A percentile compares a stretch with the other conserved stretches of the same genome.
phyloP scores from a whole-genome alignment of 2,329 filamentous ascomycete species.

The Harringtonia aguacate region DNA sequence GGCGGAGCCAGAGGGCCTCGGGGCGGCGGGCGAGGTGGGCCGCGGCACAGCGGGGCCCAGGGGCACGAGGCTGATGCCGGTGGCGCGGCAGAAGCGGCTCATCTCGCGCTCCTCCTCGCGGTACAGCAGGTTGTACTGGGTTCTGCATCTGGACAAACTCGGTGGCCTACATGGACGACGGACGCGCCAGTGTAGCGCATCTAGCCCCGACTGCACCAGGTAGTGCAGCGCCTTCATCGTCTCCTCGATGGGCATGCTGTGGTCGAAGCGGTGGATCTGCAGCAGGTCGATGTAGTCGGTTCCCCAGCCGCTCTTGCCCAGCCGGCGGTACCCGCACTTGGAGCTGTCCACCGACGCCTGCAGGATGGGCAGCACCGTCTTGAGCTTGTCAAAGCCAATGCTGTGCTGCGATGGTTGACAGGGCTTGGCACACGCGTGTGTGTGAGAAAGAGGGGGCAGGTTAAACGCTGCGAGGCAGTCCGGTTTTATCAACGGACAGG shows the following conservation, averaged over 20 bases:
- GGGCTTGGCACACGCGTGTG: no score
- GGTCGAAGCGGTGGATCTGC: constrained; percentile 47
- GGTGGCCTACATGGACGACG: constrained; percentile 30
- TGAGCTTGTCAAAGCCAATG: no score
- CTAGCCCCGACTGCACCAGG: constrained; percentile 39
- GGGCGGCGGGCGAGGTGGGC: constrained; percentile 20
- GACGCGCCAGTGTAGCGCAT: constrained; percentile 35
- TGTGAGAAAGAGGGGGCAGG: no score
- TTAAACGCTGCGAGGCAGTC: no score
- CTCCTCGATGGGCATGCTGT: constrained; percentile 36
- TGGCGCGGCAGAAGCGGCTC: constrained; percentile 21
- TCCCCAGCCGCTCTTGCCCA: constrained; percentile 43
- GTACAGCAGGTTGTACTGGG: constrained; percentile 39
- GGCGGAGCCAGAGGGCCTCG: constrained; percentile 8
- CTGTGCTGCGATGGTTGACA: no score
- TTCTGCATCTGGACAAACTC: constrained; percentile 37
- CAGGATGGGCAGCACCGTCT: neutral
- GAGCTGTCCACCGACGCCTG: neutral
- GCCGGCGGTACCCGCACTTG: constrained; percentile 4
- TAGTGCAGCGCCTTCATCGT: constrained; percentile 49
- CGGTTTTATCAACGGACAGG: no score
- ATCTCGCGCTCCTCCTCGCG: constrained; percentile 42
- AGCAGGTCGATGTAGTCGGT: constrained; percentile 44
- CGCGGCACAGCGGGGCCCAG: constrained; percentile 24
- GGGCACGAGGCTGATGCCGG: constrained; percentile 25